Percentiles rank a stretch among this genome's conserved stretches.
Conservation (phyloP, 495 filamentous ascomycete species). For the Hyaloscypha finlandica region DNA sequence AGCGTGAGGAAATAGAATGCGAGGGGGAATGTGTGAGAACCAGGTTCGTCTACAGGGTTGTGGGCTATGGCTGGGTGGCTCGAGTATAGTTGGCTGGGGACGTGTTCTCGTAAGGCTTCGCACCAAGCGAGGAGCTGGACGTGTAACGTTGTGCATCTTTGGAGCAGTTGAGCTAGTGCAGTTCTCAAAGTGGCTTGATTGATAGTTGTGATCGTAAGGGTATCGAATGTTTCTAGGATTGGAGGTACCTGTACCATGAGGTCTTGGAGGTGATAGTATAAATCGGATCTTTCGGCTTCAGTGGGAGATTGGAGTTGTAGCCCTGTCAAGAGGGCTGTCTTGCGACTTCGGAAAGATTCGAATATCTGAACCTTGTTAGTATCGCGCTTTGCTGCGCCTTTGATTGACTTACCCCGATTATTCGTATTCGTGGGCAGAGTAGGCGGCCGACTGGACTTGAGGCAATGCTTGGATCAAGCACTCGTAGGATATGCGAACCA, state of each 20-base stretch:
- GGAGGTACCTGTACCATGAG: not conserved
- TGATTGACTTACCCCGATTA: not conserved
- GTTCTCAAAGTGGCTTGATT: not conserved
- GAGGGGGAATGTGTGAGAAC: not conserved
- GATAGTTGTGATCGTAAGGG: not conserved
- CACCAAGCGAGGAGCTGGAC: not conserved
- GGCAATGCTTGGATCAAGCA: not conserved
- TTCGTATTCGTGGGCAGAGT: constrained; percentile 6
- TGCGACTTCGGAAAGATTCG: not conserved
- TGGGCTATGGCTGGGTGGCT: not conserved
- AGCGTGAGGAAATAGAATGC: not conserved
- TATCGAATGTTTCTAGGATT: not conserved
- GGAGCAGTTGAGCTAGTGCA: too few species aligned
- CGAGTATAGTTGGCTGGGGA: constrained; percentile 1
- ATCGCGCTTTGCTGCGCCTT: not conserved
- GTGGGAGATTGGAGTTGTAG: not conserved
- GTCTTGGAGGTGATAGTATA: constrained; percentile 2
- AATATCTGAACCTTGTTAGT: constrained; percentile 5
- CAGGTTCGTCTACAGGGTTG: not conserved
- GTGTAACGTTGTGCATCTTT: too few species aligned
- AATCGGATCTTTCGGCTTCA: not conserved
- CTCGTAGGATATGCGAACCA: constrained; percentile 1
- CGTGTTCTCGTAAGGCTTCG: not conserved
- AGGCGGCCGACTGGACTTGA: not conserved
- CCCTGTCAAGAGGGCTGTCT: not conserved